phyloP scores from a whole-genome alignment of 2,329 filamentous ascomycete genomes.

The Cladosporium velox region DNA sequence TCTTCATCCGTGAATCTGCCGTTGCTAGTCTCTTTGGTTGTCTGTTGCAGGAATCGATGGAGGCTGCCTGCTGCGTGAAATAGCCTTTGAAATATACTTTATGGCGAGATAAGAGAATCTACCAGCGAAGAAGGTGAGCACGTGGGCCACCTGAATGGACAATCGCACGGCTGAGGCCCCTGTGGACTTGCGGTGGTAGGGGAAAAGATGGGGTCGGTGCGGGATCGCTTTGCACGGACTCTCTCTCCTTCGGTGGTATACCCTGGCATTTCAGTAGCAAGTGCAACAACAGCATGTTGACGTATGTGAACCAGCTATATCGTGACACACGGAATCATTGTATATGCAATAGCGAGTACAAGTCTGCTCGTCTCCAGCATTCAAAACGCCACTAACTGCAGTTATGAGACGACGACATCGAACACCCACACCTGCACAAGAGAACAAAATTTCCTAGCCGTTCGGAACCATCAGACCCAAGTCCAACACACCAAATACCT shows the following conservation, averaged over 20 bases:
- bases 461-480: not conserved
- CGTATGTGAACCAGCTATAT: too few relatives aligned
- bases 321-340: too few relatives aligned
- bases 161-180: not conserved
- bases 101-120: not conserved
- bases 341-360: too few relatives aligned
- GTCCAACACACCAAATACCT: not conserved
- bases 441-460: not conserved
- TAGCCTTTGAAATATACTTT: not conserved
- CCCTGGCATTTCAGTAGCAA: too few relatives aligned
- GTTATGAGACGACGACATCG: not conserved
- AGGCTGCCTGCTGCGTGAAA: not conserved
- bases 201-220: not conserved
- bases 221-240: not conserved
- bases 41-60: not conserved
- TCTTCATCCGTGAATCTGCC: not conserved
- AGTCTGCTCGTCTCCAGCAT: too few relatives aligned
- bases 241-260: not conserved
- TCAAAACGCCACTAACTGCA: too few relatives aligned
- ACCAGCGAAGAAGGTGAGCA: constrained; percentile 11
- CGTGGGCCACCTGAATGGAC: constrained; percentile 10
- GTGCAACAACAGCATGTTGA: too few relatives aligned
- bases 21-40: not conserved
- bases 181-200: not conserved
- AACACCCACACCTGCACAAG: not conserved